phyloP scores from a whole-genome alignment of 129 eudicot genomes.

The Escallonia rubra region DNA sequence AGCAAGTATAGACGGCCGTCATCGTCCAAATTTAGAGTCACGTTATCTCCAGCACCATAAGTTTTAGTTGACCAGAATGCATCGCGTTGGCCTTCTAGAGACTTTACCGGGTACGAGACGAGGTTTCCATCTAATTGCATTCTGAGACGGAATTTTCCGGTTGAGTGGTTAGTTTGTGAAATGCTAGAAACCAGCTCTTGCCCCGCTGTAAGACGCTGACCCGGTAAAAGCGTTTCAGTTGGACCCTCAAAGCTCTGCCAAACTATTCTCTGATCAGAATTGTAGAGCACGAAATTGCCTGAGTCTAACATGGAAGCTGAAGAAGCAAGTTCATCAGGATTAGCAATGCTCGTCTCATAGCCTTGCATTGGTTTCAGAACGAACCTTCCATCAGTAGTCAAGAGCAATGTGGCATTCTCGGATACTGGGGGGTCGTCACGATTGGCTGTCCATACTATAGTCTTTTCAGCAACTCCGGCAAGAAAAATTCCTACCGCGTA shows the following conservation, averaged over 20 bases:
- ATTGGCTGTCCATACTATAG: slow-evolving; percentile 15
- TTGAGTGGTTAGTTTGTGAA: slow-evolving; percentile 7
- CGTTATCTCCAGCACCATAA: not conserved
- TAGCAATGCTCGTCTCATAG: slow-evolving; percentile 9
- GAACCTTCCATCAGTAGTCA: slow-evolving; percentile 37
- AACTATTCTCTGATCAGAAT: not conserved
- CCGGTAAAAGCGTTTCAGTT: slow-evolving; percentile 19
- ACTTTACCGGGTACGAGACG: slow-evolving; percentile 27
- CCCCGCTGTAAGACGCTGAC: not conserved
- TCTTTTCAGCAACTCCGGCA: not conserved
- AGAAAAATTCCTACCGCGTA: slow-evolving; percentile 6
- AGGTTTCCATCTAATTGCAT: slow-evolving; percentile 54
- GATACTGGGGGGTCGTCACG: slow-evolving; percentile 26
- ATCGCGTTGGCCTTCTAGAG: not conserved
- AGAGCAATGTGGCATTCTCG: slow-evolving; percentile 7
- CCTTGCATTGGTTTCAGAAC: slow-evolving; percentile 8
- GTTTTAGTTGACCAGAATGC: slow-evolving; percentile 20
- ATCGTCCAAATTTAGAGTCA: slow-evolving; percentile 33
- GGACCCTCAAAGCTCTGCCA: slow-evolving; percentile 34
- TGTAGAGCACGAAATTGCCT: slow-evolving; percentile 31
- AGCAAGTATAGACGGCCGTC: slow-evolving; percentile 30
- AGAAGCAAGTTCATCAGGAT: not conserved
- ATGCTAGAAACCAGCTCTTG: slow-evolving; percentile 13
- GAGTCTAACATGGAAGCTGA: slow-evolving; percentile 45
- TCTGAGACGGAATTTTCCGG: slow-evolving; percentile 25